Evolutionary conservation across 371 early-diverging fungal genomes (phyloP).

Genomic region (Chytridiales sp.): DNA sequence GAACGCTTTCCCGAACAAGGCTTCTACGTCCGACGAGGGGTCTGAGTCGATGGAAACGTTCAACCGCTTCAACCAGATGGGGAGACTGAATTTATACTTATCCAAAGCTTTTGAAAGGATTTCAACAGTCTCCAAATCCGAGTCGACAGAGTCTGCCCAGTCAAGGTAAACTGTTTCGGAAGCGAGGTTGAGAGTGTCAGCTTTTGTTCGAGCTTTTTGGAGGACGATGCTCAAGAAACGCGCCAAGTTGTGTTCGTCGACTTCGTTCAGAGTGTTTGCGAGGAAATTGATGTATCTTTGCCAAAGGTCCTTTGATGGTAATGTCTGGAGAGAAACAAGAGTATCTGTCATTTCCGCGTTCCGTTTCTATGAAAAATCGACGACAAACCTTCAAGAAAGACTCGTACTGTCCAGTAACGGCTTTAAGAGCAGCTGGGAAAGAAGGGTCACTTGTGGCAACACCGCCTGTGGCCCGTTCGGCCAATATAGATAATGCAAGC

Average conservation of each 20-base stretch:
- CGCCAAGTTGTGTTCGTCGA: conserved; percentile 60
- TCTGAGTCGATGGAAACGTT: not conserved
- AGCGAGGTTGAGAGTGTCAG: conserved; percentile 42
- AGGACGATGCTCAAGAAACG: conserved; percentile 33
- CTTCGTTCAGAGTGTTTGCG: conserved; percentile 44
- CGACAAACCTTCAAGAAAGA: conserved; percentile 36
- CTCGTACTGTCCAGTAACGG: conserved; percentile 54
- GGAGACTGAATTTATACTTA: conserved; percentile 36
- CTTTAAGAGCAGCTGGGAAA: conserved; percentile 60
- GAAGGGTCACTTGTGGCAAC: conserved; percentile 50
- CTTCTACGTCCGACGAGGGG: not conserved
- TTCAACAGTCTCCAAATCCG: conserved; percentile 47
- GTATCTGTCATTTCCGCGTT: conserved; percentile 10
- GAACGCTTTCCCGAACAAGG: conserved; percentile 29
- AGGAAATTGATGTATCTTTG: conserved; percentile 62
- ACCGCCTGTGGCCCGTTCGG: conserved; percentile 51
- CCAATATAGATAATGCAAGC: conserved; percentile 63
- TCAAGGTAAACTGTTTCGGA: conserved; percentile 51
- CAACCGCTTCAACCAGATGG: conserved; percentile 14
- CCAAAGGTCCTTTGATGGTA: conserved; percentile 40
- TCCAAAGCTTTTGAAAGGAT: conserved; percentile 51
- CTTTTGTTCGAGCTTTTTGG: conserved; percentile 20
- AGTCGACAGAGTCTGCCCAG: conserved; percentile 44
- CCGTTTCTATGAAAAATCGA: not conserved
- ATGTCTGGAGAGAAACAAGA: conserved; percentile 28